Percentiles rank a stretch among this genome's conserved stretches.
Conservation (phyloP, 1,284 basidiomycete genomes). For the Pascua guehoae region DNA sequence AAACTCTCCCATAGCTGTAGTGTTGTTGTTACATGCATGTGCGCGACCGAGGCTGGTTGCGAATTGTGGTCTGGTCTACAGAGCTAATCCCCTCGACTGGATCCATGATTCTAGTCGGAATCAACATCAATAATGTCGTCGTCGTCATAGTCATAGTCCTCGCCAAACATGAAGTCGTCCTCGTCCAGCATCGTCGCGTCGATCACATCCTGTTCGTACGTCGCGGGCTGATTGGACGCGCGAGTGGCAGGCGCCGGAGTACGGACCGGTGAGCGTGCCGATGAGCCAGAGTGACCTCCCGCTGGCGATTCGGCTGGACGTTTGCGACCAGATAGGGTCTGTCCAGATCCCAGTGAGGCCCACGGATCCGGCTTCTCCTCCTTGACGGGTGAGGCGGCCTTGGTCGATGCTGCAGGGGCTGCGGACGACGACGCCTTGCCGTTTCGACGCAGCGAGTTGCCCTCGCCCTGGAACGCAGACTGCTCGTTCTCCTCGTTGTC, state of each 20-base stretch:
- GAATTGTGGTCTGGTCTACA: no score
- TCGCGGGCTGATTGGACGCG: slow-evolving; percentile 3
- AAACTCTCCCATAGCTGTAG: not conserved
- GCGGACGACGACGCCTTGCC: slow-evolving; percentile 5
- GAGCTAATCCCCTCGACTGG: no score
- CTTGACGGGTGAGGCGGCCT: not conserved
- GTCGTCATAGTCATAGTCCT: slow-evolving; percentile 28
- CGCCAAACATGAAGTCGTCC: slow-evolving; percentile 39
- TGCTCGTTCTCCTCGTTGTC: slow-evolving; percentile 15
- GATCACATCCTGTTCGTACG: slow-evolving; percentile 31
- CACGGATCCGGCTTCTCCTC: slow-evolving; percentile 42
- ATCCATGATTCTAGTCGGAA: slow-evolving; percentile 29
- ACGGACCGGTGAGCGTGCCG: not conserved
- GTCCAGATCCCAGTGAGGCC: slow-evolving; percentile 44
- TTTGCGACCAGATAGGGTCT: slow-evolving; percentile 29
- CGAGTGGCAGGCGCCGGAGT: not conserved
- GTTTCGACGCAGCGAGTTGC: slow-evolving; percentile 34
- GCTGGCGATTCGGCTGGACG: slow-evolving; percentile 4
- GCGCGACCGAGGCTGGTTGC: not conserved
- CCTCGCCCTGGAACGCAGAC: slow-evolving; percentile 39
- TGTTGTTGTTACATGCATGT: slow-evolving; percentile 16
- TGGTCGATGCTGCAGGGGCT: not conserved
- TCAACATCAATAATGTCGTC: slow-evolving; percentile 44
- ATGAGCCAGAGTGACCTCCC: not conserved
- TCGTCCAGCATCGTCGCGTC: slow-evolving; percentile 46